phyloP scores from a whole-genome alignment of 2,329 filamentous ascomycete species.

The Cercospora zeina region DNA sequence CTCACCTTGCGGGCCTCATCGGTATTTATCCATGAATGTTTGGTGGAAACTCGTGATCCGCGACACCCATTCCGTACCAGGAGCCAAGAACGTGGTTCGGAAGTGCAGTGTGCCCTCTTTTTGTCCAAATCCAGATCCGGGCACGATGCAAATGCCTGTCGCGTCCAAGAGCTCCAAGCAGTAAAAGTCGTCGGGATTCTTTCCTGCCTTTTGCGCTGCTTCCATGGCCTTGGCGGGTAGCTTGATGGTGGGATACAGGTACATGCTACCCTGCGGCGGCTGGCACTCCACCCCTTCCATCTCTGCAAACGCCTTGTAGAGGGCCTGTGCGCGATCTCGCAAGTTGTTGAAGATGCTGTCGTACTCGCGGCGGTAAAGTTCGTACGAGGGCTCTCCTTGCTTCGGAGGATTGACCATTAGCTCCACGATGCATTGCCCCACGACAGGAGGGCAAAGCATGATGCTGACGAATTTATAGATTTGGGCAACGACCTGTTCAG shows the following conservation, averaged over 20 bases:
- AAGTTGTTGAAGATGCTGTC: conserved; percentile 77
- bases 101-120: conserved; percentile 89
- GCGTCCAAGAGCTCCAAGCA: conserved; percentile 85
- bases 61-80: conserved; percentile 91
- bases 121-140: conserved; percentile 91
- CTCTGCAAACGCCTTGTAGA: conserved; percentile 84
- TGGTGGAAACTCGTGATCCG: conserved; percentile 86
- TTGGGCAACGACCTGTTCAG: conserved; percentile 72
- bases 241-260: conserved; percentile 93
- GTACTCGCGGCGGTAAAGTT: conserved; percentile 83
- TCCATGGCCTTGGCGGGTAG: conserved; percentile 74
- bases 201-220: conserved; percentile 71
- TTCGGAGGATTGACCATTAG: conserved; percentile 95
- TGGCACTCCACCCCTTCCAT: conserved; percentile 97
- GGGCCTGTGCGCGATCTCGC: conserved; percentile 73
- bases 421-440: conserved; percentile 95
- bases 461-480: conserved; percentile 99
- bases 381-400: conserved; percentile 78
- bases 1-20: conserved; percentile 32
- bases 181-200: conserved; percentile 88
- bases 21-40: conserved; percentile 83
- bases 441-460: conserved; percentile 90
- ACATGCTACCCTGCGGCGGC: conserved; percentile 92
- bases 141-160: conserved; percentile 91
- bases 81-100: conserved; percentile 93